Evolutionary conservation across 2,329 filamentous ascomycete genomes (phyloP).

Genomic region (Nectriaceae sp.): DNA sequence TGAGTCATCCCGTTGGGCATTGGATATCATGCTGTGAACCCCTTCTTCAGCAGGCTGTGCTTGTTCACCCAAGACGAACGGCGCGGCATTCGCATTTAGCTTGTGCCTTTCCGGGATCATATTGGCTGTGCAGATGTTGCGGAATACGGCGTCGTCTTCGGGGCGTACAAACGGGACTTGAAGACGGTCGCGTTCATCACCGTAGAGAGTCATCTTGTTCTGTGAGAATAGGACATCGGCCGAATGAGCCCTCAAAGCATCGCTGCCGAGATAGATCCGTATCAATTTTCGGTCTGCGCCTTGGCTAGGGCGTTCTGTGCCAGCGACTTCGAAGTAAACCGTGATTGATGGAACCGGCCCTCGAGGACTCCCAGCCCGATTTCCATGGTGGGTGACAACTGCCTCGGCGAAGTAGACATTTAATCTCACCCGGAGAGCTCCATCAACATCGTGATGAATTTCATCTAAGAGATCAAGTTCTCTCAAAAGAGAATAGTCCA

Average conservation of each 20-base stretch:
- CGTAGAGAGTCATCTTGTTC: slow-evolving; percentile 84
- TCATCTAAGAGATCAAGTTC: slow-evolving; percentile 71
- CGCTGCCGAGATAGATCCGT: slow-evolving; percentile 87
- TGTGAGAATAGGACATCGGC: slow-evolving; percentile 92
- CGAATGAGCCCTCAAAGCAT: slow-evolving; percentile 81
- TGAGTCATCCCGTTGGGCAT: slow-evolving; percentile 27
- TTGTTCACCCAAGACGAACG: slow-evolving; percentile 41
- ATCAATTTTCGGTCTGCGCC: slow-evolving; percentile 59
- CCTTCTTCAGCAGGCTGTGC: slow-evolving; percentile 22
- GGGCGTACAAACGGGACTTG: slow-evolving; percentile 91
- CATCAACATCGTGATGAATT: slow-evolving; percentile 66
- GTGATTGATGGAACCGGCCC: slow-evolving; percentile 72
- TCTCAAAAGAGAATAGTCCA: slow-evolving; percentile 74
- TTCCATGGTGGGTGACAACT: slow-evolving; percentile 74
- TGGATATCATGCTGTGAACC: slow-evolving; percentile 12
- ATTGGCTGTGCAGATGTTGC: slow-evolving; percentile 68
- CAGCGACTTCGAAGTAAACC: slow-evolving; percentile 75
- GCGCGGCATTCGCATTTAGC: slow-evolving; percentile 55
- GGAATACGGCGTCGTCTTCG: slow-evolving; percentile 82
- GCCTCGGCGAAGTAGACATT: slow-evolving; percentile 91
- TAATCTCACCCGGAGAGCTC: slow-evolving; percentile 69
- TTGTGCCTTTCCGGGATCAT: slow-evolving; percentile 57
- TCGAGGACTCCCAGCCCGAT: slow-evolving; percentile 72
- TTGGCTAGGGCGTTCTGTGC: slow-evolving; percentile 47
- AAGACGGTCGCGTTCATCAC: slow-evolving; percentile 82